Percentiles rank a stretch among this genome's conserved stretches.
Evolutionary conservation across 345 rosid species (phyloP).

Genomic region (Zanthoxylum bungeanum): DNA sequence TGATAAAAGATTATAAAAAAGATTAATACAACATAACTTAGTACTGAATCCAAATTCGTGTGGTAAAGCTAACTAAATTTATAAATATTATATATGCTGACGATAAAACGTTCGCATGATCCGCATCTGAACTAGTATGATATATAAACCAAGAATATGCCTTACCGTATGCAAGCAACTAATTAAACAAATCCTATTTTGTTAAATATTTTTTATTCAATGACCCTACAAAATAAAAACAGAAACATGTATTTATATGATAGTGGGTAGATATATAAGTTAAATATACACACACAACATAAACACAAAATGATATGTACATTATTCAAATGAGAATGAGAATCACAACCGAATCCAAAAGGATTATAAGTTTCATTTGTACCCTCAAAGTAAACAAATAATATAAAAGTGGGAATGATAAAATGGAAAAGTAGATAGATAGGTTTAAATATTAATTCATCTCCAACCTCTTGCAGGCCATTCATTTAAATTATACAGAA

Average conservation of each 20-base stretch:
- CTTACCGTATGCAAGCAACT: neutral
- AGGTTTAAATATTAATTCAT: slow-evolving; percentile 31
- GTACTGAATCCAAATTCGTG: no score
- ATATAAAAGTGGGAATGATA: neutral
- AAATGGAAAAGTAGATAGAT: slow-evolving; percentile 17
- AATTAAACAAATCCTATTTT: no score
- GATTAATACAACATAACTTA: no score
- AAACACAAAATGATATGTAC: neutral
- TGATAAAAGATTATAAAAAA: no score
- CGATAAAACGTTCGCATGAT: no score
- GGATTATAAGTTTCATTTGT: slow-evolving; percentile 15
- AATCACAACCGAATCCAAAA: slow-evolving; percentile 22
- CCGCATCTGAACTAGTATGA: no score
- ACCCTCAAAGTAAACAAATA: slow-evolving; percentile 11
- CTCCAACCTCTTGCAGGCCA: slow-evolving; percentile 33
- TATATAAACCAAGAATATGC: neutral
- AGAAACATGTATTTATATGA: neutral
- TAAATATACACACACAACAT: no score
- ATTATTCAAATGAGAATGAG: slow-evolving; percentile 13
- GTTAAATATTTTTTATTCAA: neutral
- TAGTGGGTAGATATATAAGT: slow-evolving; percentile 1
- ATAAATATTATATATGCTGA: no score
- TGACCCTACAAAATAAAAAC: neutral
- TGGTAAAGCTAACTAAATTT: no score
- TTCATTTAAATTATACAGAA: slow-evolving; percentile 39